Percentiles rank a stretch among this genome's conserved stretches.
Evolutionary conservation across 176 grass and related monocot genomes (phyloP).

Genomic region (Eremochloa ophiuroides): DNA sequence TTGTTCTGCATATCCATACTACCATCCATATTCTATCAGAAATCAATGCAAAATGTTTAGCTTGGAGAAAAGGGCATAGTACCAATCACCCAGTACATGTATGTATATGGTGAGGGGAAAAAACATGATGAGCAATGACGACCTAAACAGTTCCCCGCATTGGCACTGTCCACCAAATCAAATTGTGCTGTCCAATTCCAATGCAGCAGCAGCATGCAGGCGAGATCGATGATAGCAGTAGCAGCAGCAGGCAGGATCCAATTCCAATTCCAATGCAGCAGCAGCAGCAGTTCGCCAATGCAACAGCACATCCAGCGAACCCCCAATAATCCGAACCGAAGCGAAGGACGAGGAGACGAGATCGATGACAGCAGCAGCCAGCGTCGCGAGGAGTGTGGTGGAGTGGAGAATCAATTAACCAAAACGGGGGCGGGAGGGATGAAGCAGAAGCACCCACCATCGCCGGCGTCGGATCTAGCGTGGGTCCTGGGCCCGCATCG

Average conservation of each 20-base stretch:
- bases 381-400: neutral
- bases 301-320: neutral
- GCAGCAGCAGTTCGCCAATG: no score
- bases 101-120: neutral
- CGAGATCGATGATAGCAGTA: no score
- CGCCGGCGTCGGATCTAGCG: constrained; percentile 62
- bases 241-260: no score
- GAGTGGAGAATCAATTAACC: neutral
- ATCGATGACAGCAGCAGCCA: neutral
- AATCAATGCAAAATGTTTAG: neutral
- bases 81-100: neutral
- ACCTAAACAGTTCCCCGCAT: neutral
- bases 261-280: no score
- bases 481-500: constrained; percentile 47
- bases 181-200: neutral
- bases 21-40: neutral
- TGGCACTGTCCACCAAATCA: neutral
- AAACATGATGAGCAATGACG: neutral
- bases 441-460: constrained; percentile 27
- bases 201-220: no score
- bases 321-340: neutral
- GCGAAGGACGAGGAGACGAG: neutral
- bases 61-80: neutral
- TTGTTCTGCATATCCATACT: neutral
- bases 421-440: no score